A percentile compares a stretch with the other conserved stretches of the same genome.
Evolutionary conservation across 169 alveolate genomes (phyloP).

Genomic region (Plasmodium reichenowi): DNA sequence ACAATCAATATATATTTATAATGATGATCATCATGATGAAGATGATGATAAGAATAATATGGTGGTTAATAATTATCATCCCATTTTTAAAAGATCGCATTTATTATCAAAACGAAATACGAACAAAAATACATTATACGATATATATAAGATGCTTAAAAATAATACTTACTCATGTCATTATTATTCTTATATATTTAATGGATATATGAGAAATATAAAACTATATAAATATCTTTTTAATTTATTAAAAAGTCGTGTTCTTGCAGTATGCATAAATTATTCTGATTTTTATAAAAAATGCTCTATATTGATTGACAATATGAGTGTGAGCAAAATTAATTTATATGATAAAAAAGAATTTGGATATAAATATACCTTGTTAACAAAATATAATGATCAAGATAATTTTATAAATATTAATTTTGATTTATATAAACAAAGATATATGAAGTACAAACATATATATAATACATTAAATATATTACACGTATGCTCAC

Average conservation of each 20-base stretch:
- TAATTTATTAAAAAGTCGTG: constrained; percentile 11
- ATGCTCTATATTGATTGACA: constrained; percentile 12
- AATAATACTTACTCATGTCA: constrained; percentile 30
- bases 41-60: background rate
- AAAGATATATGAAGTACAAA: constrained; percentile 45
- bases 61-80: too few species aligned
- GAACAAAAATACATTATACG: background rate
- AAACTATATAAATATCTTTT: constrained; percentile 17
- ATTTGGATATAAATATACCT: constrained; percentile 26
- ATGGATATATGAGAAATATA: constrained; percentile 11
- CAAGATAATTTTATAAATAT: constrained; percentile 8
- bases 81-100: too few species aligned
- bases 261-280: constrained; percentile 17
- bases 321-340: constrained; percentile 31
- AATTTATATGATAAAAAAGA: constrained; percentile 26
- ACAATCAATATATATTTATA: background rate
- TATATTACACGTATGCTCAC: constrained; percentile 30
- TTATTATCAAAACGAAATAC: background rate
- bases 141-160: constrained; percentile 11
- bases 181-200: constrained; percentile 19
- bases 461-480: constrained; percentile 55
- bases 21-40: background rate
- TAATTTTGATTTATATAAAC: constrained; percentile 29
- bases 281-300: constrained; percentile 45
- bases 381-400: constrained; percentile 51